These are phyloP conservation scores for Nicotiana benthamiana DNA, from an alignment of 257 asterid species.

Conservation along the genomic window DNA sequence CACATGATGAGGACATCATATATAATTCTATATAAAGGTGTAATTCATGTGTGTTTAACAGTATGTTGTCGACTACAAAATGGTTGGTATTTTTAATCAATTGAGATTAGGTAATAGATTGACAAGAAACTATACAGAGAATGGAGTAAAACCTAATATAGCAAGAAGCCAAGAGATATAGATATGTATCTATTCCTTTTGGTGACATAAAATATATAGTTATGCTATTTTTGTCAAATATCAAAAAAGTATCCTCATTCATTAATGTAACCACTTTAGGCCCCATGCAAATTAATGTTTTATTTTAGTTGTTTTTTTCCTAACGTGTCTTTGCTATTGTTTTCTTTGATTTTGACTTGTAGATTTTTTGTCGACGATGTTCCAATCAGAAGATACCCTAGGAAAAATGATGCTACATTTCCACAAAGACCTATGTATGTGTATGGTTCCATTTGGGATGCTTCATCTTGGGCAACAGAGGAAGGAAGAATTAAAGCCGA, in stretches of 20 bases:
- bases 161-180: neutral
- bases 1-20: neutral
- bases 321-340: neutral
- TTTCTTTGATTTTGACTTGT: constrained; percentile 3
- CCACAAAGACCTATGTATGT: constrained; percentile 65
- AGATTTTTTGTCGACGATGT: constrained; percentile 86
- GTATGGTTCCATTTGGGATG: constrained; percentile 90
- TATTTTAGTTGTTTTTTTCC: neutral
- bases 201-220: neutral
- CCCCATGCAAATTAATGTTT: neutral
- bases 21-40: neutral
- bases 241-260: neutral
- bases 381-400: constrained; percentile 71
- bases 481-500: constrained; percentile 70
- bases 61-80: neutral
- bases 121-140: neutral
- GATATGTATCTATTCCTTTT: neutral
- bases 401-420: constrained; percentile 63
- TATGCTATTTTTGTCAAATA: neutral
- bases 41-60: no score
- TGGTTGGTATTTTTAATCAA: neutral
- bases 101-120: neutral
- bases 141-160: neutral
- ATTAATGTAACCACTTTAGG: neutral
- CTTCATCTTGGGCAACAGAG: constrained; percentile 91